Evolutionary conservation across 1,139 yeast genomes (phyloP).

Genomic region (Suhomyces panamericanus): DNA sequence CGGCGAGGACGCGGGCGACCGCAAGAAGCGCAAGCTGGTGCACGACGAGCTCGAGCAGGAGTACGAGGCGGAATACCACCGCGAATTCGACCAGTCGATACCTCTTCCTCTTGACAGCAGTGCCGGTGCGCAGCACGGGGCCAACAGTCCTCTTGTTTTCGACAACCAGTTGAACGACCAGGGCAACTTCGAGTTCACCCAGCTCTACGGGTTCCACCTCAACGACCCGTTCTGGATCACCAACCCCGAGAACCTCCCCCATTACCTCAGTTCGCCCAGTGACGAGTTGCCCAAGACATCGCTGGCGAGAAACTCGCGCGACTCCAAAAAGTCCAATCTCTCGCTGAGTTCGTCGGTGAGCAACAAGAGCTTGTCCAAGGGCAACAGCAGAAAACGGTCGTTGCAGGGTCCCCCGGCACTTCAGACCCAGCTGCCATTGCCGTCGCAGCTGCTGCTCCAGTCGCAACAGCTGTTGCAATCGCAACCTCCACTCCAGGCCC

Average conservation of each 20-base stretch:
- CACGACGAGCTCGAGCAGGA: conserved; percentile 1
- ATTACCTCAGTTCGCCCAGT: conserved; percentile 38
- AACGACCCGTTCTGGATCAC: conserved; percentile 49
- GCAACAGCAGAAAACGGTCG: too few relatives aligned
- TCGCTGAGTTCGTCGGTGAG: neutral
- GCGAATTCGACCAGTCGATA: conserved; percentile 4
- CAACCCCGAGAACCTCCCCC: conserved; percentile 43
- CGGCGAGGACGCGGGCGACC: conserved; percentile 1
- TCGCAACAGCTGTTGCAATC: too few relatives aligned
- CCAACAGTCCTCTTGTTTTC: conserved; percentile 2
- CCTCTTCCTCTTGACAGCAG: neutral
- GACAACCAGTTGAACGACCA: conserved; percentile 5
- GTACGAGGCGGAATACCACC: neutral
- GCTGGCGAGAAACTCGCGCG: neutral
- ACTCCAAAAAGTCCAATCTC: neutral
- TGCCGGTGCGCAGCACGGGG: neutral
- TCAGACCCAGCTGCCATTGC: too few relatives aligned
- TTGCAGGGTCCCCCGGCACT: too few relatives aligned
- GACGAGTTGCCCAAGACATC: conserved; percentile 23
- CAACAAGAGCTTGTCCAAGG: neutral
- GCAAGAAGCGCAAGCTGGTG: conserved; percentile 6
- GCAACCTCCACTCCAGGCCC: too few relatives aligned
- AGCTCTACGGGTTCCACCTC: conserved; percentile 31
- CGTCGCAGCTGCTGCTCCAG: too few relatives aligned
- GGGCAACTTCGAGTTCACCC: conserved; percentile 9